Conservation (phyloP, 352 stramenopile genomes). For the Aphanomyces invadans region DNA sequence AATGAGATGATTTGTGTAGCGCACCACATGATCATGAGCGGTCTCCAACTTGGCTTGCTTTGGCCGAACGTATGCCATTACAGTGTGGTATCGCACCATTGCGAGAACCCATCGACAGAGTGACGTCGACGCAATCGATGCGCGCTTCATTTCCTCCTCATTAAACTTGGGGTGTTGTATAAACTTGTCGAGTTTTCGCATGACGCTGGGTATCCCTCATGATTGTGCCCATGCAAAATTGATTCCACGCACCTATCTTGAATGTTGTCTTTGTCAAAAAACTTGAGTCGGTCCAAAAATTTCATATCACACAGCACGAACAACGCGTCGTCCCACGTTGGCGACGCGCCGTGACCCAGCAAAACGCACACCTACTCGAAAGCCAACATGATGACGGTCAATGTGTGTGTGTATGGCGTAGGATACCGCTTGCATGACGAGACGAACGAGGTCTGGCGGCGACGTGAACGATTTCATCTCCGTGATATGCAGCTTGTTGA, state of each 20-base stretch:
- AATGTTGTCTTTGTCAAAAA: constrained; percentile 47
- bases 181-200: constrained; percentile 46
- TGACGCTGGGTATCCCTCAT: constrained; percentile 36
- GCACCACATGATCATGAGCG: constrained; percentile 38
- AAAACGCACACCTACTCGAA: constrained; percentile 40
- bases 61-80: constrained; percentile 50
- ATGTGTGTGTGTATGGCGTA: no score
- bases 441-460: constrained; percentile 53
- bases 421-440: constrained; percentile 61
- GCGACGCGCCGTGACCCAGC: constrained; percentile 42
- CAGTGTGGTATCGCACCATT: constrained; percentile 58
- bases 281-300: constrained; percentile 51
- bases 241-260: constrained; percentile 1
- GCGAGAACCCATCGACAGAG: constrained; percentile 66
- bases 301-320: constrained; percentile 57
- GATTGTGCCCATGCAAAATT: neutral
- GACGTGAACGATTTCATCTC: constrained; percentile 76
- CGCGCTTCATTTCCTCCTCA: constrained; percentile 68
- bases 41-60: constrained; percentile 41
- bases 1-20: no score
- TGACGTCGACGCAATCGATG: constrained; percentile 57
- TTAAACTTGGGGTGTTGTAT: constrained; percentile 65
- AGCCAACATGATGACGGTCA: neutral
- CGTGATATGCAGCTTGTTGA: constrained; percentile 73
- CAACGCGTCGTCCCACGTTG: constrained; percentile 60